Conservation (phyloP, 2,329 filamentous ascomycete species). For the Colletotrichum tofieldiae region DNA sequence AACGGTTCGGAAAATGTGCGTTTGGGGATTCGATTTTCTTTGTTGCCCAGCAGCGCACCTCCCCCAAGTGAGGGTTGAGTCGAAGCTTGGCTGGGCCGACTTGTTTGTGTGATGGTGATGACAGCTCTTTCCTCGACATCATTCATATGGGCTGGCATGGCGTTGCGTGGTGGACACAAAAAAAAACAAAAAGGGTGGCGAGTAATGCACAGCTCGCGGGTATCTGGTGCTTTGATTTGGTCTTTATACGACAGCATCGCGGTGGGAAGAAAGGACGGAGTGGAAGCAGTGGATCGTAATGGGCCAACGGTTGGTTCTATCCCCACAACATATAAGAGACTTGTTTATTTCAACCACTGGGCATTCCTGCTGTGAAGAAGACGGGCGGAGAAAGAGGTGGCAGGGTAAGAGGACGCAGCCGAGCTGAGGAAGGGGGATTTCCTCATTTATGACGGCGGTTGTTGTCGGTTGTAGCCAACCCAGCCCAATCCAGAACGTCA, state of each 20-base stretch:
- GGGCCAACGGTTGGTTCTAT: slow-evolving; percentile 7
- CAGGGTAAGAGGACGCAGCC: not conserved
- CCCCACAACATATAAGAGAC: slow-evolving; percentile 1
- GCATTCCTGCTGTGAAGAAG: not conserved
- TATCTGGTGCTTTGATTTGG: slow-evolving; percentile 20
- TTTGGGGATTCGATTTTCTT: slow-evolving; percentile 25
- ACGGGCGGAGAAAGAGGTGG: not conserved
- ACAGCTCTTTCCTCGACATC: slow-evolving; percentile 27
- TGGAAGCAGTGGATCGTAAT: not conserved
- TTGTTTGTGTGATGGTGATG: slow-evolving; percentile 32
- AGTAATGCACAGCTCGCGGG: slow-evolving; percentile 37
- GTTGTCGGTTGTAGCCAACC: slow-evolving; percentile 2
- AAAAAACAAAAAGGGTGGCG: slow-evolving; percentile 30
- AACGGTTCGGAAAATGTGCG: slow-evolving; percentile 30
- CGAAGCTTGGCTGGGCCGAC: slow-evolving; percentile 15
- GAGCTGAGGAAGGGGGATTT: not conserved
- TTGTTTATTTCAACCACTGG: not conserved
- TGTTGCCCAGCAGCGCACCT: slow-evolving; percentile 18
- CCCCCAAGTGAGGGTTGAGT: not conserved
- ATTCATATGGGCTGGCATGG: slow-evolving; percentile 40
- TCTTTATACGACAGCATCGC: slow-evolving; percentile 33
- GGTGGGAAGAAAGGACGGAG: slow-evolving; percentile 16
- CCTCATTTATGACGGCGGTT: slow-evolving; percentile 11
- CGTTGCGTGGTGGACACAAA: slow-evolving; percentile 38
- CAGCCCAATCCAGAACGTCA: not conserved